Evolutionary conservation across 257 asterid genomes (phyloP), one percentile per base, ranked within the genome.

Genomic region (Vinca minor): DNA sequence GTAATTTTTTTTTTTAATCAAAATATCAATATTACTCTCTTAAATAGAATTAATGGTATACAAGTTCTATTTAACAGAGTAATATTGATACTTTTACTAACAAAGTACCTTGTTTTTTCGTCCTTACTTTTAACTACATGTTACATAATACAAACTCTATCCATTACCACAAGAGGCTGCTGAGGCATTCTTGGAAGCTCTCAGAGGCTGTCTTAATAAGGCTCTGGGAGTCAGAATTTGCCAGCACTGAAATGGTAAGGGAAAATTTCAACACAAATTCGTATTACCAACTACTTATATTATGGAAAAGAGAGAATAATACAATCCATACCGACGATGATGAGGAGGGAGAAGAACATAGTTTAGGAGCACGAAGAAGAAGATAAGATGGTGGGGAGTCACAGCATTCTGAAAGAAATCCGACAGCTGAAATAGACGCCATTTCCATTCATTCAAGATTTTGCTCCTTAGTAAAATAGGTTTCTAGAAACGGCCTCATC

Each of bases 401-500:
- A 0, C 46, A 56, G 20, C 23, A 44, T 36, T 63, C 70, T 4
- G 87, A 50, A 54, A 72, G 78, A 58, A 75, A 62, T 54, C 83
- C 81, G 54, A 78, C 69, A 47, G 86, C 82, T 17, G 91, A 78
- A 34, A 81, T 73, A 21, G 87, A 75, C 23, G 84, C 71, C 83
- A 89, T 81, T 44, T n/a, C n/a, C 34, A 12, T 32, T 52, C 58
- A 34, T 54, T 56, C 48, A 52, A 39, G 26, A 10, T 44, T n/a
- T n/a, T 8, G 58, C 44, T 59, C 42, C 55, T 31, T 29, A 23
- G 31, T 14, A 44, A 20, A 3, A 13, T 13, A 3, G 7, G 59
- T 57, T n/a, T 35, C 46, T 62, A 44, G 46, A 75, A 39, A 69
- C 77, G 83, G 74, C 93, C 91, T 68, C 83, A 71, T 48, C 55